Percentiles rank a stretch among this genome's conserved stretches.
Evolutionary conservation across 768 basidiomycete genomes (phyloP).

Genomic region (Solioccasus polychromus): DNA sequence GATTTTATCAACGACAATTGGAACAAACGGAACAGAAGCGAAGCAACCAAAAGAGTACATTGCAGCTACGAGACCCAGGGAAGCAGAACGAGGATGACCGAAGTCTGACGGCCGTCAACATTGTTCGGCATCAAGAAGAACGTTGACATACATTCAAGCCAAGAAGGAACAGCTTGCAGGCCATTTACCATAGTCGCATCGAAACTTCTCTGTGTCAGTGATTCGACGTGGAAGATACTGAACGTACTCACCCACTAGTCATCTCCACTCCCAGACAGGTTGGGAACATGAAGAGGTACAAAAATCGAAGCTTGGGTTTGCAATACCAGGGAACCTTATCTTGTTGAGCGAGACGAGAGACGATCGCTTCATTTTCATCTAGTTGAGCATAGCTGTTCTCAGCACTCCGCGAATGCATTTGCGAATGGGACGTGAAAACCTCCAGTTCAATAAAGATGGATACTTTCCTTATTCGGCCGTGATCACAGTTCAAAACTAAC

Average conservation of each 20-base stretch:
- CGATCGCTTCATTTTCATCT: conserved; percentile 6
- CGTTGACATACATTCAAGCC: conserved; percentile 45
- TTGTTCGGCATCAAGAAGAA: background rate
- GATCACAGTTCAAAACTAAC: too few relatives aligned
- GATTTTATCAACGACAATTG: background rate
- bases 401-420: conserved; percentile 3
- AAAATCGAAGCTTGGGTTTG: conserved; percentile 54
- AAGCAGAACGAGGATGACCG: conserved; percentile 47
- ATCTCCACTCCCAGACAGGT: conserved; percentile 20
- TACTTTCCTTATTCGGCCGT: too few relatives aligned
- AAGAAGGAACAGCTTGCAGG: conserved; percentile 34
- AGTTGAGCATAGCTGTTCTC: background rate
- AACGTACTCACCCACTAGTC: conserved; percentile 15
- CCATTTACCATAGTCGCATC: conserved; percentile 25
- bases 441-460: too few relatives aligned
- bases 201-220: conserved; percentile 1
- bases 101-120: conserved; percentile 38
- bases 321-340: conserved; percentile 60
- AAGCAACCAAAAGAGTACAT: conserved; percentile 60
- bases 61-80: conserved; percentile 54
- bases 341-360: conserved; percentile 26
- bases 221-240: background rate
- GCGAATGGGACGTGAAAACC: too few relatives aligned
- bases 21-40: conserved; percentile 42
- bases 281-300: conserved; percentile 58